Percentiles rank a stretch among this genome's conserved stretches.
Evolutionary conservation across 208 protist species (phyloP).

Genomic region (Strigomonas oncopelti): DNA sequence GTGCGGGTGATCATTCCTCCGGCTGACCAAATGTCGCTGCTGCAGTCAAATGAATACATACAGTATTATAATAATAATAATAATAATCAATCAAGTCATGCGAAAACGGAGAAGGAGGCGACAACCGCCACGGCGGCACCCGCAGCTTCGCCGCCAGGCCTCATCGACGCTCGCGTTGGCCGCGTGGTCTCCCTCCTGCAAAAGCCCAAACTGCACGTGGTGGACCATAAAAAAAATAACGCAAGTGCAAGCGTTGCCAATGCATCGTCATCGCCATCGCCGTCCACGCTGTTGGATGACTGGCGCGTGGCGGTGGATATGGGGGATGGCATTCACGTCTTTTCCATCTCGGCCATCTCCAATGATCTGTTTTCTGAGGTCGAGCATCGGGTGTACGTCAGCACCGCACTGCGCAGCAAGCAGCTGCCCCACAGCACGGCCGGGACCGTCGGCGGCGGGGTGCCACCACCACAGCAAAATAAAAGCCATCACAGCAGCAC

Average conservation of each 20-base stretch:
- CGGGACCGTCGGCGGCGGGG: too few species aligned
- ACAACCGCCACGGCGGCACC: neutral
- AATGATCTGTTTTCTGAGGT: too few species aligned
- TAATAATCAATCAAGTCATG: too few species aligned
- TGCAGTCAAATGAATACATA: conserved; percentile 55
- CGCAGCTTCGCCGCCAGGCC: neutral
- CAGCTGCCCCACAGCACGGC: too few species aligned
- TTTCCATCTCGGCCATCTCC: too few species aligned
- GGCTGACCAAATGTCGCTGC: conserved; percentile 33
- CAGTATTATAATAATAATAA: conserved; percentile 12
- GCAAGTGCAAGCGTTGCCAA: too few species aligned
- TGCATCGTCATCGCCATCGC: too few species aligned
- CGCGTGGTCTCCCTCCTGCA: conserved; percentile 51
- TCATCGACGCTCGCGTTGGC: conserved; percentile 45
- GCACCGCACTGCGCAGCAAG: too few species aligned
- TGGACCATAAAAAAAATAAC: conserved; percentile 12
- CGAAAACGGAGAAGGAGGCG: conserved; percentile 11
- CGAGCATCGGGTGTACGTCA: too few species aligned
- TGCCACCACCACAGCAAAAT: too few species aligned
- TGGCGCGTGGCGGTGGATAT: neutral
- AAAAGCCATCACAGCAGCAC: too few species aligned
- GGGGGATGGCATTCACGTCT: neutral
- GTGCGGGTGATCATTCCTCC: conserved; percentile 60
- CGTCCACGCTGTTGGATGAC: too few species aligned
- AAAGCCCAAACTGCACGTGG: conserved; percentile 22